Percentiles rank a stretch among this genome's conserved stretches.
These are phyloP conservation scores for Primulina tabacum DNA, from an alignment of 257 asterid genomes.

Conservation along the genomic window DNA sequence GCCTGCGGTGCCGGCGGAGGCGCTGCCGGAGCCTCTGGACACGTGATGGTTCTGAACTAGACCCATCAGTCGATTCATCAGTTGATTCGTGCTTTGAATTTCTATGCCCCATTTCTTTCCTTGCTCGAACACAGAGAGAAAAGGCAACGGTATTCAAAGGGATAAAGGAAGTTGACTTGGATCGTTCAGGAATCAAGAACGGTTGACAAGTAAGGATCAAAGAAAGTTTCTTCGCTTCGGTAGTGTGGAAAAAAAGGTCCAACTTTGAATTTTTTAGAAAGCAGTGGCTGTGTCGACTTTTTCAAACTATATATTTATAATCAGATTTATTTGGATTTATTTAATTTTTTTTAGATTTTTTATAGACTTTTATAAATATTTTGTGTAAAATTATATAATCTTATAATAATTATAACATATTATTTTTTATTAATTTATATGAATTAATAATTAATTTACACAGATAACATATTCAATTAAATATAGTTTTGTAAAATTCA, in stretches of 20 bases:
- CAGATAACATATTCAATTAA: too few relatives aligned
- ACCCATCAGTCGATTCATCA: conserved; percentile 45
- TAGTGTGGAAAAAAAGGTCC: background rate
- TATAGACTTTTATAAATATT: too few relatives aligned
- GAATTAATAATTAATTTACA: too few relatives aligned
- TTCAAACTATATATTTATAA: too few relatives aligned
- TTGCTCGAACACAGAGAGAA: background rate
- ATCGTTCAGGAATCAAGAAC: background rate
- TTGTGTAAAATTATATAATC: too few relatives aligned
- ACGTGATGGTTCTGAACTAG: conserved; percentile 46
- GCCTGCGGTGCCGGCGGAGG: conserved; percentile 50
- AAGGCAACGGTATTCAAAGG: background rate
- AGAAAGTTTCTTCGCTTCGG: background rate
- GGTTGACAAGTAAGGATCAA: background rate
- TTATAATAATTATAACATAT: too few relatives aligned
- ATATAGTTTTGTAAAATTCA: too few relatives aligned
- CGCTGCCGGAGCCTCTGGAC: conserved; percentile 50
- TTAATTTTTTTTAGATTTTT: too few relatives aligned
- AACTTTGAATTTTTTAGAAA: too few relatives aligned
- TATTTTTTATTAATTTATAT: too few relatives aligned
- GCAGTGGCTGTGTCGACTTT: too few relatives aligned
- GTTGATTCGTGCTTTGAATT: conserved; percentile 42
- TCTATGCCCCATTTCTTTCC: conserved; percentile 61
- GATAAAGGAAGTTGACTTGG: background rate
- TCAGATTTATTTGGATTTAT: too few relatives aligned